Conservation (phyloP, 202 grass and related monocot species). For the Zoysia matrella region DNA sequence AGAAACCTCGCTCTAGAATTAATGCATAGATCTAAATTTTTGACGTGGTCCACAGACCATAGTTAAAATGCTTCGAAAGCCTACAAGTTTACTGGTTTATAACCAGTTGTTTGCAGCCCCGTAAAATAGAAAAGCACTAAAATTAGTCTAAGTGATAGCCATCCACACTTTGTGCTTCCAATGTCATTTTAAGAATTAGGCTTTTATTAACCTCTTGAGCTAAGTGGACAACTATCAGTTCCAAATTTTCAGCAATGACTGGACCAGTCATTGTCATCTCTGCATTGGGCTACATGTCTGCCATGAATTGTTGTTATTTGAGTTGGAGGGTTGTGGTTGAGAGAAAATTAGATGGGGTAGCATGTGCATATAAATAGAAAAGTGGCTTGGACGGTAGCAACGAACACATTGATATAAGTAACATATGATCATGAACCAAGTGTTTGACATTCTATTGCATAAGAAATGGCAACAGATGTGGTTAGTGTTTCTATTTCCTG, state of each 20-base stretch:
- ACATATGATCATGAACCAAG: neutral
- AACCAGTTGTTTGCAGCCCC: neutral
- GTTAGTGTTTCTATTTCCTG: constrained; percentile 25
- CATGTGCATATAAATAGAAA: constrained; percentile 33
- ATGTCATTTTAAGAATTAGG: neutral
- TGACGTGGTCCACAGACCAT: too few species aligned
- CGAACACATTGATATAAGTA: neutral
- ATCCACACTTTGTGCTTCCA: neutral
- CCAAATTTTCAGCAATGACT: constrained; percentile 12
- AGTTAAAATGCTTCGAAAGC: neutral
- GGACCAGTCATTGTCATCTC: neutral
- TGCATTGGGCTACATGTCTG: neutral
- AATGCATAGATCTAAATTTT: neutral
- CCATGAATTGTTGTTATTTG: constrained; percentile 17
- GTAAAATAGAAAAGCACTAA: constrained; percentile 13
- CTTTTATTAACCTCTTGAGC: constrained; percentile 38
- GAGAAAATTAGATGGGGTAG: neutral
- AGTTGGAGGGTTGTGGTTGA: constrained; percentile 25
- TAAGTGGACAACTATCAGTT: constrained; percentile 12
- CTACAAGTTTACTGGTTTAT: neutral
- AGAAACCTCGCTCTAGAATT: neutral
- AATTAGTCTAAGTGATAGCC: constrained; percentile 7
- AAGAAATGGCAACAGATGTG: constrained; percentile 35
- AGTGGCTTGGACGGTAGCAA: neutral
- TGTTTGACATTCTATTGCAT: neutral